Conservation (phyloP, 495 filamentous ascomycete genomes). For the Symbiotaphrina buchneri region DNA sequence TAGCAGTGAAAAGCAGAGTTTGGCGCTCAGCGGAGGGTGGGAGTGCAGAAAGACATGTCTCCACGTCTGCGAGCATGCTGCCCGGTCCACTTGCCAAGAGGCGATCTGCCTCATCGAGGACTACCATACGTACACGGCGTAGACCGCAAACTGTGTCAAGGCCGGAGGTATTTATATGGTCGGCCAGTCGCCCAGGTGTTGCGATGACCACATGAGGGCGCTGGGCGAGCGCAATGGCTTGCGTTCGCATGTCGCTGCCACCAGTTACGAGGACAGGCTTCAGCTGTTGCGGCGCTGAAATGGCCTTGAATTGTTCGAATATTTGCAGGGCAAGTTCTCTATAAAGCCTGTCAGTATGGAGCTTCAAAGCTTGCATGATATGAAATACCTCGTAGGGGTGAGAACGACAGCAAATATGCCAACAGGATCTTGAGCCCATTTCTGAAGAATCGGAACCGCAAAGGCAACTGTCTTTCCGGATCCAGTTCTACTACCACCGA, state of each 20-base stretch:
- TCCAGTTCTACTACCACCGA: constrained; percentile 82
- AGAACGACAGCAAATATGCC: constrained; percentile 79
- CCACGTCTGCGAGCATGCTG: constrained; percentile 84
- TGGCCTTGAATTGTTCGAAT: constrained; percentile 81
- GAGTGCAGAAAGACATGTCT: constrained; percentile 60
- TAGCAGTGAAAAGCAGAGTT: constrained; percentile 91
- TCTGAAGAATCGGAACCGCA: constrained; percentile 76
- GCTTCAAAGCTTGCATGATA: background rate
- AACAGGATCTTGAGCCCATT: constrained; percentile 78
- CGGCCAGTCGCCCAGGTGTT: constrained; percentile 81
- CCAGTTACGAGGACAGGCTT: constrained; percentile 76
- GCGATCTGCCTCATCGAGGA: constrained; percentile 92
- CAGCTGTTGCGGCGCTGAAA: constrained; percentile 63
- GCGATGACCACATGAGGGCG: constrained; percentile 86
- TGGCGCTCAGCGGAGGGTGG: constrained; percentile 54
- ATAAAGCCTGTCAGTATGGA: background rate
- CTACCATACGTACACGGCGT: constrained; percentile 54
- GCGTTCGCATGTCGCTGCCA: constrained; percentile 75
- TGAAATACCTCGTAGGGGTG: constrained; percentile 60
- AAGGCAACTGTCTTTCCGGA: constrained; percentile 99
- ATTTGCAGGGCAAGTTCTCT: constrained; percentile 91
- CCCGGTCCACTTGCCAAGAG: constrained; percentile 54
- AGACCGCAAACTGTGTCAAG: constrained; percentile 72
- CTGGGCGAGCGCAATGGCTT: constrained; percentile 60
- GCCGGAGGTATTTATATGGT: constrained; percentile 79